Base-by-base conservation (phyloP, 73 alveolate species). In the Stentor coeruleus region DNA sequence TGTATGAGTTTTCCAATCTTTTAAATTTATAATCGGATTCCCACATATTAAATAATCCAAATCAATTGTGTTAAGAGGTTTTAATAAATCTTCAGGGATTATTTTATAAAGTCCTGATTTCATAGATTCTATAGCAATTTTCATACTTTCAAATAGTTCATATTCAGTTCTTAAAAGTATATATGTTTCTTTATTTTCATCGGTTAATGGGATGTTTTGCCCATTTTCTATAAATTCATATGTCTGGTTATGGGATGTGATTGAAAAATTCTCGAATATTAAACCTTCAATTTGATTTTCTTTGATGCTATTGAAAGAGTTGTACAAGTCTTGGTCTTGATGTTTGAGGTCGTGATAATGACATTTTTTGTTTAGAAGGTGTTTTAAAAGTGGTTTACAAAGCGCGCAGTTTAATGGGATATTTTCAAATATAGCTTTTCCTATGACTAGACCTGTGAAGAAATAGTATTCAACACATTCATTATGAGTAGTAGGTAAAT, bases 391-490 rank as follows among this genome's bases (percentile, higher is more conserved):
- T 28, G 85, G 40, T 33, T 82, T 59, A 57, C 82, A 84, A 14
- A 93, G 87, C 40, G 76, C 81, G 35, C 84, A 81, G 38, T 84
- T 76, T 30, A 93, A 74, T 11, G 98, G 96, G 20, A 91, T 90
- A 60, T 93, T 93, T 41, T 93, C 98, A 87, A 91, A 93, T 36
- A 91, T 58, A 57, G 98, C 98, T 60, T 94, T 88, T 30, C 96
- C 99, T 20, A 96, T 58, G 2, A 96, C 87, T 75, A 90, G 92
- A 37, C 99, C 99, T 74, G 93, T 83, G 84, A 96, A 95, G 33
- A 28, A 66, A 66, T 66, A 66, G 33, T 28, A 40, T 66, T 66
- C 79, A 14, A 11, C 42, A 26, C 11, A 14, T 11, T 33, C n/a
- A 20, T 66, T 40, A 14, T 33, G 49, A 26, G 79, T 26, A 14